These are phyloP conservation scores for Ilyonectria sp. DNA, from an alignment of 2,329 filamentous ascomycete species.

Conservation along the genomic window DNA sequence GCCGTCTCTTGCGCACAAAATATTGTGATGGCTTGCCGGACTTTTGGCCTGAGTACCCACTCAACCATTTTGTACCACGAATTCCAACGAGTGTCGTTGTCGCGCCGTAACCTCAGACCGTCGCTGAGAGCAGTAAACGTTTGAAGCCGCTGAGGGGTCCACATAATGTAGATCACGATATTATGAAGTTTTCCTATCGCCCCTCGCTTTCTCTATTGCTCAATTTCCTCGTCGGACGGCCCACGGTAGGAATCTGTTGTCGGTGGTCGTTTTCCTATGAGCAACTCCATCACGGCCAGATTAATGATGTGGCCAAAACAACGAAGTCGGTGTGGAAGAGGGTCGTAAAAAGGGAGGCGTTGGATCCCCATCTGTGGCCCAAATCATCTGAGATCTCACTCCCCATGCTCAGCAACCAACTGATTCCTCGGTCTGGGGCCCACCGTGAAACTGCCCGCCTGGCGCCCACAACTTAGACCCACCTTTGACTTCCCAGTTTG, in stretches of 20 bases:
- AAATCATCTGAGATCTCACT: too few species aligned
- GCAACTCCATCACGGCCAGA: neutral
- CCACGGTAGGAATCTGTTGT: neutral
- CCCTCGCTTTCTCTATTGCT: conserved; percentile 5
- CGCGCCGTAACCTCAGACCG: neutral
- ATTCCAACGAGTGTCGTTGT: conserved; percentile 6
- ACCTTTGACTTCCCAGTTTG: too few species aligned
- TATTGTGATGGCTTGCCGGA: neutral
- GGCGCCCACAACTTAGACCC: too few species aligned
- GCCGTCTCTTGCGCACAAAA: conserved; percentile 9
- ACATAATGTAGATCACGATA: neutral
- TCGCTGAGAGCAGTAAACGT: neutral
- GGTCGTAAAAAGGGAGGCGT: too few species aligned
- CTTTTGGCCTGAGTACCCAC: neutral
- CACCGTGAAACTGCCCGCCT: too few species aligned
- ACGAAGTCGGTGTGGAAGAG: neutral
- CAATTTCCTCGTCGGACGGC: neutral
- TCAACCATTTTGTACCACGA: conserved; percentile 2
- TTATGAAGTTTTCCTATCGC: conserved; percentile 4
- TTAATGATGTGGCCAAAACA: neutral
- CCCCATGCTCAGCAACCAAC: too few species aligned
- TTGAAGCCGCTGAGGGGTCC: conserved; percentile 1
- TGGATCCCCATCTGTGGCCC: too few species aligned
- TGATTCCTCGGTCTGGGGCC: too few species aligned
- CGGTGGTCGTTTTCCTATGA: conserved; percentile 4